A percentile compares a stretch with the other conserved stretches of the same genome.
Conservation (phyloP, 257 asterid species). For the Sherardia arvensis region DNA sequence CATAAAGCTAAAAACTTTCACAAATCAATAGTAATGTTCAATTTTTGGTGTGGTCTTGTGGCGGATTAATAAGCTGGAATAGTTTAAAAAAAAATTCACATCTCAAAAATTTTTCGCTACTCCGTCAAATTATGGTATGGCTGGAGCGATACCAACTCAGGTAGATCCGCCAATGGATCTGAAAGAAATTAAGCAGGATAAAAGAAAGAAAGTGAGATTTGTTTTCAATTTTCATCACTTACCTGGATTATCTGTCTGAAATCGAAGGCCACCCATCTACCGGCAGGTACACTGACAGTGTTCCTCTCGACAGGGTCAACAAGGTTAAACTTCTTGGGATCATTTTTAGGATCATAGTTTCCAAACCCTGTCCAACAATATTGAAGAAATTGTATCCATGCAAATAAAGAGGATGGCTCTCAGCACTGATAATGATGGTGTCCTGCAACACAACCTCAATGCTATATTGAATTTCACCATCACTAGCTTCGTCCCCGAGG, state of each 20-base stretch:
- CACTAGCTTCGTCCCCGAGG: slow-evolving; percentile 40
- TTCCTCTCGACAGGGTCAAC: slow-evolving; percentile 68
- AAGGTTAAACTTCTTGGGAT: slow-evolving; percentile 45
- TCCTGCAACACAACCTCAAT: slow-evolving; percentile 58
- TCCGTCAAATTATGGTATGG: too few relatives aligned
- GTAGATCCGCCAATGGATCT: too few relatives aligned
- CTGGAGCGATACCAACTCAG: too few relatives aligned
- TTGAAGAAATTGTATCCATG: slow-evolving; percentile 51
- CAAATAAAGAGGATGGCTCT: slow-evolving; percentile 68
- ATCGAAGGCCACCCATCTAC: slow-evolving; percentile 68
- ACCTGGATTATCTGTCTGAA: slow-evolving; percentile 75
- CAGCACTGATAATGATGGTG: slow-evolving; percentile 57
- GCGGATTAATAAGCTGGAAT: too few relatives aligned
- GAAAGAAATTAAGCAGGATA: too few relatives aligned
- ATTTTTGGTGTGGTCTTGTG: too few relatives aligned
- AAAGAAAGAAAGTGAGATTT: too few relatives aligned
- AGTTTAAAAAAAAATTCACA: too few relatives aligned
- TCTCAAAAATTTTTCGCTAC: too few relatives aligned
- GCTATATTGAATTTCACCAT: slow-evolving; percentile 37
- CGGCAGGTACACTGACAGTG: slow-evolving; percentile 46
- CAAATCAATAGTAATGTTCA: too few relatives aligned
- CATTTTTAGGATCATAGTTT: slow-evolving; percentile 39
- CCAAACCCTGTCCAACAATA: slow-evolving; percentile 67
- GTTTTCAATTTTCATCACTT: background rate
- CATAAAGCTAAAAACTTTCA: too few relatives aligned